These are phyloP conservation scores for Phytophthora parvispora DNA, from an alignment of 352 stramenopile species.

Conservation along the genomic window DNA sequence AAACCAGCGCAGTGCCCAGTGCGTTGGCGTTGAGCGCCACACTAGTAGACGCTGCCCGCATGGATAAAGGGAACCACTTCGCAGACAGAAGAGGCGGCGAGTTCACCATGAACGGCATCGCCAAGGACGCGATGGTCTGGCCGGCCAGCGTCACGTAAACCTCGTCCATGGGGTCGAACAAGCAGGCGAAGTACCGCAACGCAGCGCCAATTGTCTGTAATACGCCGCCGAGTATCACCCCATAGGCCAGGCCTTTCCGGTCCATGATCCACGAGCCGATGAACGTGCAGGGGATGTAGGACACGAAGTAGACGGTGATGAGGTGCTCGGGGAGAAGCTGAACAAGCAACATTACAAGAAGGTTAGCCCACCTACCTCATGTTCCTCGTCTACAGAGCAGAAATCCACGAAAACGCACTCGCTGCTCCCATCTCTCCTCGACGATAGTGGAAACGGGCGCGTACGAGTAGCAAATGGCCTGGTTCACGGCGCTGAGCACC, in stretches of 20 bases:
- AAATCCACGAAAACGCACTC: no score
- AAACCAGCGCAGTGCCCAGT: slow-evolving; percentile 69
- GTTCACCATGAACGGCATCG: slow-evolving; percentile 88
- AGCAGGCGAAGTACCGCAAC: slow-evolving; percentile 57
- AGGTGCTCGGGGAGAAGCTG: slow-evolving; percentile 72
- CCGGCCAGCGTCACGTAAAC: slow-evolving; percentile 52
- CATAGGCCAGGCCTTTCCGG: slow-evolving; percentile 64
- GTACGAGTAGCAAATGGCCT: slow-evolving; percentile 82
- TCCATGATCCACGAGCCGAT: slow-evolving; percentile 85
- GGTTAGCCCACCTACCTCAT: not conserved
- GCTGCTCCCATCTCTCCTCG: slow-evolving; percentile 58
- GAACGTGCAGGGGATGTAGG: slow-evolving; percentile 83
- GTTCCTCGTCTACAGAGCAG: not conserved
- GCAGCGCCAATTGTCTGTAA: slow-evolving; percentile 58
- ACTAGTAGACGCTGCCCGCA: slow-evolving; percentile 73
- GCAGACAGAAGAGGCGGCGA: slow-evolving; percentile 73
- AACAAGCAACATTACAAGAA: not conserved
- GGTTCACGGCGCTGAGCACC: slow-evolving; percentile 43
- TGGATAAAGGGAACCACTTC: slow-evolving; percentile 77
- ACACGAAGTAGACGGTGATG: slow-evolving; percentile 80
- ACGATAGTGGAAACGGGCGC: slow-evolving; percentile 67
- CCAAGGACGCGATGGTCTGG: slow-evolving; percentile 65
- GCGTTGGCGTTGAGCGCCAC: slow-evolving; percentile 79
- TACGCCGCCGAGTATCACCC: slow-evolving; percentile 60
- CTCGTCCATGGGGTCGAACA: slow-evolving; percentile 26